Percentiles rank a stretch among this genome's conserved stretches.
Evolutionary conservation across 2,329 filamentous ascomycete species (phyloP).

Genomic region (Helicocarpus griseus): DNA sequence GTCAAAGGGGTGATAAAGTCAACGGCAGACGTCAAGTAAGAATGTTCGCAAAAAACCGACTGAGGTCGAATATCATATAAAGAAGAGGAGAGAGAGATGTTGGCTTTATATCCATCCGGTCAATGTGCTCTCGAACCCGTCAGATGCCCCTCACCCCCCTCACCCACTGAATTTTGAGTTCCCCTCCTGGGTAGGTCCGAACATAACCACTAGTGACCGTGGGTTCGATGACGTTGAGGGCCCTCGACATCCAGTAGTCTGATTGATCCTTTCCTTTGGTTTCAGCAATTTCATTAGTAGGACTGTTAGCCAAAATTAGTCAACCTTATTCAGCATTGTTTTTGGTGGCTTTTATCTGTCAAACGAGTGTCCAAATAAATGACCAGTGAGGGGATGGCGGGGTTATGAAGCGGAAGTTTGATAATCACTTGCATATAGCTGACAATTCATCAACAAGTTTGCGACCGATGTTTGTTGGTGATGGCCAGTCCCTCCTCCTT

Average conservation of each 20-base stretch:
- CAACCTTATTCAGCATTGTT: not conserved
- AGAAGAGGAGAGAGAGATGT: not conserved
- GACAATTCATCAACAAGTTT: no score
- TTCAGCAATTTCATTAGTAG: not conserved
- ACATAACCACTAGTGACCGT: not conserved
- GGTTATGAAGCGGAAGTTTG: no score
- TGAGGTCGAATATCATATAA: not conserved
- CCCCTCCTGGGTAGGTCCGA: not conserved
- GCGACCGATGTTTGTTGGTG: no score
- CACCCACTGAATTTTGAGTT: not conserved
- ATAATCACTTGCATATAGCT: no score
- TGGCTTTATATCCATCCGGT: not conserved
- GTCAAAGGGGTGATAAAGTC: no score
- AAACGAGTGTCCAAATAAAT: no score
- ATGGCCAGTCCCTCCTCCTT: no score
- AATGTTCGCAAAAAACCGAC: not conserved
- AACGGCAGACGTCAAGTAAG: not conserved
- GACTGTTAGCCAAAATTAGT: not conserved
- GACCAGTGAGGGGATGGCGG: no score
- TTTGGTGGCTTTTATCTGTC: no score
- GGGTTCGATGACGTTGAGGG: not conserved
- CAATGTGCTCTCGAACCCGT: not conserved
- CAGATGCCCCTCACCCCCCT: not conserved
- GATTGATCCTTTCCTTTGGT: not conserved
- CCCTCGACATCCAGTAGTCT: not conserved